A percentile compares a stretch with the other conserved stretches of the same genome.
Evolutionary conservation across 2,329 filamentous ascomycete genomes (phyloP).

Genomic region (Aspergillus uvarum): DNA sequence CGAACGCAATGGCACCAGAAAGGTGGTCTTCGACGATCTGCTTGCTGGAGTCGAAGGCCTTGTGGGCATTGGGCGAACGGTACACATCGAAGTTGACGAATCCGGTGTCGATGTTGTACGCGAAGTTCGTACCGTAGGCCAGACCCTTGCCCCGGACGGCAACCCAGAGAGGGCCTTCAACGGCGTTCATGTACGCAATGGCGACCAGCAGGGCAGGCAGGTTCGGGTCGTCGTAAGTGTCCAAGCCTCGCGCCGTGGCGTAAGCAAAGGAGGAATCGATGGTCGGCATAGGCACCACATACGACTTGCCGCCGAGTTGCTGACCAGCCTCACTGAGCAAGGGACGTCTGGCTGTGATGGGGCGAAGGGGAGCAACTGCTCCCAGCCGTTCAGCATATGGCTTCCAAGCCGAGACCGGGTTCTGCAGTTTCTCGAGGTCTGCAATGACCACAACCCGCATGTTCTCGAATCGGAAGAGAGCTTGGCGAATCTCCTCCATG

Average conservation of each 20-base stretch:
- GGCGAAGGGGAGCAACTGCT: conserved; percentile 57
- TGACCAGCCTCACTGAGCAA: conserved; percentile 75
- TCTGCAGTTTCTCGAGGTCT: conserved; percentile 69
- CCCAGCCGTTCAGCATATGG: conserved; percentile 57
- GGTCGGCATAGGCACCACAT: conserved; percentile 84
- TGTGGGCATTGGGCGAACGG: conserved; percentile 83
- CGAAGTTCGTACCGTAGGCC: conserved; percentile 83
- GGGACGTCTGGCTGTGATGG: conserved; percentile 67
- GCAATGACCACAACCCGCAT: conserved; percentile 82
- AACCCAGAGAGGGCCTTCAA: conserved; percentile 92
- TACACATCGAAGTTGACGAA: conserved; percentile 83
- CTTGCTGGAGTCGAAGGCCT: conserved; percentile 76
- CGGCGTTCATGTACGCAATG: conserved; percentile 84
- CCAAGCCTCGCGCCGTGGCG: conserved; percentile 70
- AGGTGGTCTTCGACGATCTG: conserved; percentile 73
- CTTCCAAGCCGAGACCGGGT: conserved; percentile 80
- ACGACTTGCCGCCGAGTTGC: conserved; percentile 70
- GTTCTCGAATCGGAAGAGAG: conserved; percentile 80
- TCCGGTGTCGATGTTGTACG: conserved; percentile 73
- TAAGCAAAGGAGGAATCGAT: conserved; percentile 90
- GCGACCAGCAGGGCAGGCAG: conserved; percentile 85
- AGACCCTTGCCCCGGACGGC: conserved; percentile 90
- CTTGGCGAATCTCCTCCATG: conserved; percentile 72
- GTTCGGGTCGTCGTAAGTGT: conserved; percentile 71
- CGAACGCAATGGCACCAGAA: conserved; percentile 68